These are phyloP conservation scores for Teratosphaeria zuluensis DNA, from an alignment of 2,329 filamentous ascomycete genomes.

Conservation along the genomic window DNA sequence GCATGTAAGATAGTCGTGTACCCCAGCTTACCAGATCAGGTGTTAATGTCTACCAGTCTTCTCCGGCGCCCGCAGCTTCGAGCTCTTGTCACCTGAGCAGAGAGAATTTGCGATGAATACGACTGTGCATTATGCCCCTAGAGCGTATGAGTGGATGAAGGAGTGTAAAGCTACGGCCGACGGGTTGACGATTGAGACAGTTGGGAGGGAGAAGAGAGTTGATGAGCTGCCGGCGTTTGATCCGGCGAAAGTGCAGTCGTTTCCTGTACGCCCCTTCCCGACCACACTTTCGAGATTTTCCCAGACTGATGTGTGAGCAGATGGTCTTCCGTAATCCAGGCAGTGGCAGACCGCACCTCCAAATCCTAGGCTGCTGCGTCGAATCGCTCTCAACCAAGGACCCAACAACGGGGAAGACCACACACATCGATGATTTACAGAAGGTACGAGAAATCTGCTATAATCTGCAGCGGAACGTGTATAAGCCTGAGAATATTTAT, in stretches of 20 bases:
- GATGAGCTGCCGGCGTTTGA: neutral
- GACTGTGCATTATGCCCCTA: conserved; percentile 20
- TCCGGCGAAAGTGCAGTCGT: neutral
- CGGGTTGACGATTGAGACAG: conserved; percentile 16
- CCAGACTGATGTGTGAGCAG: neutral
- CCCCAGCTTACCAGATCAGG: conserved; percentile 4
- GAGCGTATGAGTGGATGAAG: conserved; percentile 22
- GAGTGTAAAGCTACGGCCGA: conserved; percentile 23
- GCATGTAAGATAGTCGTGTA: conserved; percentile 4
- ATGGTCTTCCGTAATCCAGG: neutral
- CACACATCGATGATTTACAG: neutral
- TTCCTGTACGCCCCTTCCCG: neutral
- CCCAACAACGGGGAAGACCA: neutral
- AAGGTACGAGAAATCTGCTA: neutral
- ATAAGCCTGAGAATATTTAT: conserved; percentile 22
- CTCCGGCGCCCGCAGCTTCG: conserved; percentile 19
- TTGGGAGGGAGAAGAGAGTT: neutral
- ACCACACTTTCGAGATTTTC: too few species aligned
- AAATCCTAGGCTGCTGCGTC: neutral
- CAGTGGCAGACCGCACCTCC: neutral
- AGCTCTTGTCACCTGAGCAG: conserved; percentile 17
- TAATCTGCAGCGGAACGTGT: conserved; percentile 1
- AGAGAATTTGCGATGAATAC: conserved; percentile 21
- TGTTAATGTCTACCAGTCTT: conserved; percentile 12
- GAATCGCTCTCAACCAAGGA: neutral